These are phyloP conservation scores for Leucocoprinus birnbaumii DNA, from an alignment of 768 basidiomycete species.

Conservation along the genomic window DNA sequence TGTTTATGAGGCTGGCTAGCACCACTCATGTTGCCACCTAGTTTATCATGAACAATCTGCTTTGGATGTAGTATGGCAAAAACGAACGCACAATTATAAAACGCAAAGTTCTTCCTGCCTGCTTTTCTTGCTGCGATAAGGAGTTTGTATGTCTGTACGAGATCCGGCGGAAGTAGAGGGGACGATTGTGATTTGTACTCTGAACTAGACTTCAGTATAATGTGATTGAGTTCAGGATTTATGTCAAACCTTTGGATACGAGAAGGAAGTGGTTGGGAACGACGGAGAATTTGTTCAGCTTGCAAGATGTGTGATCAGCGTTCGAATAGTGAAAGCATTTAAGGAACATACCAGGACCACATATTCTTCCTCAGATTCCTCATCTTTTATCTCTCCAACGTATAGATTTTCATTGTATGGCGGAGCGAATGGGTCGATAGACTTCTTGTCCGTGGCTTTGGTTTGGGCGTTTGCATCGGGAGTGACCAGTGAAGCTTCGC, in stretches of 20 bases:
- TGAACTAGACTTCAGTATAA: slow-evolving; percentile 22
- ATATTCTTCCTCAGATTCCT: slow-evolving; percentile 55
- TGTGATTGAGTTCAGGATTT: not conserved
- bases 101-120: slow-evolving; percentile 67
- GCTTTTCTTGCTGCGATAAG: slow-evolving; percentile 64
- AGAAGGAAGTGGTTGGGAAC: slow-evolving; percentile 86
- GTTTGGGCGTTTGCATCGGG: no score
- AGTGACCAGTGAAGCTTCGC: no score
- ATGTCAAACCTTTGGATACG: slow-evolving; percentile 69
- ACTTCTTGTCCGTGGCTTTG: slow-evolving; percentile 25
- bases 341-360: slow-evolving; percentile 59
- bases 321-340: not conserved
- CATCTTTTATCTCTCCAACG: slow-evolving; percentile 72
- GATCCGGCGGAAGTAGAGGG: slow-evolving; percentile 75
- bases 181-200: slow-evolving; percentile 78
- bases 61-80: not conserved
- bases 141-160: slow-evolving; percentile 74
- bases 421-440: slow-evolving; percentile 74
- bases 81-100: slow-evolving; percentile 77
- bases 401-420: slow-evolving; percentile 79
- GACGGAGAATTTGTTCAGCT: slow-evolving; percentile 89
- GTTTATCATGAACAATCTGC: not conserved
- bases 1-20: slow-evolving; percentile 93
- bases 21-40: slow-evolving; percentile 76
- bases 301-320: not conserved